Conservation (phyloP, 305 asterid species). For the Fraxinus albicans region DNA sequence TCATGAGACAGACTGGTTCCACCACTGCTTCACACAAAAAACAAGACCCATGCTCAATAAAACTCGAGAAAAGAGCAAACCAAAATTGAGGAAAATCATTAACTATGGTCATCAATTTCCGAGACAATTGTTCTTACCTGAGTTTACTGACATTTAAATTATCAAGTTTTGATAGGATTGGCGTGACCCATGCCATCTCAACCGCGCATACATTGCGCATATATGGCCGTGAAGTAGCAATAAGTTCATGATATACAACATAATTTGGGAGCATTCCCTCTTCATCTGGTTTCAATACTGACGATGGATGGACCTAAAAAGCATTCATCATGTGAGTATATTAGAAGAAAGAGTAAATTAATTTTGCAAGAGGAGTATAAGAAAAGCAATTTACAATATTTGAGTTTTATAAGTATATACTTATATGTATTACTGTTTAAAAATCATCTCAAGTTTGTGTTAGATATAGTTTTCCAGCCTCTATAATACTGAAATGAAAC, state of each 20-base stretch:
- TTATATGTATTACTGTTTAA: not conserved
- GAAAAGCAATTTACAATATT: not conserved
- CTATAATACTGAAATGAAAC: not conserved
- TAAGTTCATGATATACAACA: constrained; percentile 78
- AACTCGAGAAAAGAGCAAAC: not conserved
- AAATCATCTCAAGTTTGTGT: not conserved
- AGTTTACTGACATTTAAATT: constrained; percentile 61
- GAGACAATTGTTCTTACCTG: constrained; percentile 42
- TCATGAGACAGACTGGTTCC: constrained; percentile 34
- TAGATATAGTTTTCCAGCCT: not conserved
- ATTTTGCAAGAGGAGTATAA: not conserved
- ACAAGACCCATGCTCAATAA: constrained; percentile 4
- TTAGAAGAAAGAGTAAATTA: not conserved
- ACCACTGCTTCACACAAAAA: constrained; percentile 45
- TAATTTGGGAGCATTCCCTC: constrained; percentile 89
- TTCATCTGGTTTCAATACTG: constrained; percentile 75
- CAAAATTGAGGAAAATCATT: not conserved
- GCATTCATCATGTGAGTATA: constrained; percentile 2
- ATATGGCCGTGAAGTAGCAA: constrained; percentile 77
- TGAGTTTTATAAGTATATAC: not conserved
- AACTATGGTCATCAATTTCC: not conserved
- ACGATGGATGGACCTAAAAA: constrained; percentile 84
- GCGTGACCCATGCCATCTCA: constrained; percentile 81
- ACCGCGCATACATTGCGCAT: constrained; percentile 88
- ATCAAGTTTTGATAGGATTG: constrained; percentile 66